Conservation (phyloP, 1,284 basidiomycete species). For the Marasmius oreades region DNA sequence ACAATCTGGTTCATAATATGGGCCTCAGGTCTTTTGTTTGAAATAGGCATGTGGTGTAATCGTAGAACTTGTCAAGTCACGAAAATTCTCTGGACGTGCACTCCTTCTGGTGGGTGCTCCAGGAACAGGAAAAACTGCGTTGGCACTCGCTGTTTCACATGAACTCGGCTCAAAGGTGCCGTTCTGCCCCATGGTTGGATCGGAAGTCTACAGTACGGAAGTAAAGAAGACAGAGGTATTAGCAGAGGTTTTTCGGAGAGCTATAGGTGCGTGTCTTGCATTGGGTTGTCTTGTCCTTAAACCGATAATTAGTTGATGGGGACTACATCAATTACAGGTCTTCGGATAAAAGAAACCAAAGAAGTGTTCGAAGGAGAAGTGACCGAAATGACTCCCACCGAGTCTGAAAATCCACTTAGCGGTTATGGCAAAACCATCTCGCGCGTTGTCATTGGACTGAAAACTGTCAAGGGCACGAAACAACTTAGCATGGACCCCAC, state of each 20-base stretch:
- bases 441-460: slow-evolving; percentile 94
- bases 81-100: slow-evolving; percentile 90
- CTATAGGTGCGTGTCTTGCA: slow-evolving; percentile 73
- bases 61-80: slow-evolving; percentile 86
- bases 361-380: slow-evolving; percentile 99
- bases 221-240: slow-evolving; percentile 99
- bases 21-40: slow-evolving; percentile 9
- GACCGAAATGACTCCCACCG: slow-evolving; percentile 93
- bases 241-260: slow-evolving; percentile 92
- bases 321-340: slow-evolving; percentile 46
- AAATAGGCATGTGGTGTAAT: slow-evolving; percentile 86
- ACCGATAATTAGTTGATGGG: not conserved
- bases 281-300: slow-evolving; percentile 4
- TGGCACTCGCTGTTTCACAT: slow-evolving; percentile 91
- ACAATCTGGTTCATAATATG: not conserved
- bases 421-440: slow-evolving; percentile 99
- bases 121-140: slow-evolving; percentile 93
- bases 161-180: slow-evolving; percentile 95
- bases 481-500: slow-evolving; percentile 92
- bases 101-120: slow-evolving; percentile 87
- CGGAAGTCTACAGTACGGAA: slow-evolving; percentile 95
- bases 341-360: slow-evolving; percentile 97
- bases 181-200: slow-evolving; percentile 98
- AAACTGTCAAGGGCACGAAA: slow-evolving; percentile 98
- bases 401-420: slow-evolving; percentile 91